phyloP scores from a whole-genome alignment of 305 asterid species.

The Fraxinus sp. region DNA sequence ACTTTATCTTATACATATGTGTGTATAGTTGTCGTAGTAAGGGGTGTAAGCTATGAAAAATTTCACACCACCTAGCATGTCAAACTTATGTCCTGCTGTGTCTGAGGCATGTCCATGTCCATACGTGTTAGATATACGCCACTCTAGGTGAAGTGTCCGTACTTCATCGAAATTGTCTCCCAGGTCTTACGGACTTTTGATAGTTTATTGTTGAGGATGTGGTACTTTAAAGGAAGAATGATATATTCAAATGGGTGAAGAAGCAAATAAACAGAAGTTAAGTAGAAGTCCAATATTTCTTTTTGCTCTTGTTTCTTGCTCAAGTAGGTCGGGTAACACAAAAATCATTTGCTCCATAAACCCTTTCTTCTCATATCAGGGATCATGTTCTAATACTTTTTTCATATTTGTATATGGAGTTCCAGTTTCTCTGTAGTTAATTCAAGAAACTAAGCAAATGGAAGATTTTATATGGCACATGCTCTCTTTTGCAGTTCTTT shows the following conservation, averaged over 20 bases:
- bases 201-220: neutral
- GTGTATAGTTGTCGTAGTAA: too few relatives aligned
- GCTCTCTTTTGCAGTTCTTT: constrained; percentile 57
- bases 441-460: neutral
- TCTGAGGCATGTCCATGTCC: neutral
- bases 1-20: too few relatives aligned
- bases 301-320: neutral
- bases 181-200: neutral
- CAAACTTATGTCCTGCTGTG: neutral
- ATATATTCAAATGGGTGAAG: neutral
- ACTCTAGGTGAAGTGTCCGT: neutral
- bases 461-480: constrained; percentile 24
- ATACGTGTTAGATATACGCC: neutral
- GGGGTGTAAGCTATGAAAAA: neutral
- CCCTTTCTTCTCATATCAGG: constrained; percentile 2
- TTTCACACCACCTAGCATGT: neutral
- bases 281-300: neutral
- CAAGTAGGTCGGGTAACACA: neutral
- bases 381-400: constrained; percentile 12
- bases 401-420: constrained; percentile 3
- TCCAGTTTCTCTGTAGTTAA: neutral
- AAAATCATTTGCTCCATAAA: neutral
- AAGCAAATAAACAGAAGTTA: neutral
- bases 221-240: neutral
- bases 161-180: neutral